Base-by-base conservation (phyloP, 2,329 filamentous ascomycete genomes). In the Verticillium klebahnii region DNA sequence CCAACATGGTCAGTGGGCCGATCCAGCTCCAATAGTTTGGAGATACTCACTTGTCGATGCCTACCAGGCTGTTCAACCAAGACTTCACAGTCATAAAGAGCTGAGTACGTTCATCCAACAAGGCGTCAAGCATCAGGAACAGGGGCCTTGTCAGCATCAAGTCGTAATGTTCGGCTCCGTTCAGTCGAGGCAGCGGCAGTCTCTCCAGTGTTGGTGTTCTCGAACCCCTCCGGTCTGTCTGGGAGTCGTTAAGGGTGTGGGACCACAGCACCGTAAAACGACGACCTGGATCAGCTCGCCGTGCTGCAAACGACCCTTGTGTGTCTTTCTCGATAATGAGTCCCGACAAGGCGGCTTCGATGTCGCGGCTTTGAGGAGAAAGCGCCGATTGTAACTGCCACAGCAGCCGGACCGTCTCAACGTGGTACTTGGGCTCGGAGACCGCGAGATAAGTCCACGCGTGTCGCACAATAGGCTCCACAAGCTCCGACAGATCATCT, bases 361-460 rank as follows among this genome's bases (percentile, higher is more conserved):
- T 88, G 56, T 93, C 86, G 59, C 90, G 87, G 67, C 88, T 88
- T 1, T 83, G 78, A 45, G 82, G 78, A 1, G 89, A 85, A 14
- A 96, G 83, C 1, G 87, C 84, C 29, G 83, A 85, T 68, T 98
- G 93, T 59, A 99, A 78, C 66, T 92, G 87, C 91, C 95, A 96
- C 45, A 99, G 78, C 67, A 88, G 89, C 62, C 91, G 87, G 9
- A 96, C 91, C 19, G 93, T 89, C 77, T 99, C 96, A 36, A 99
- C 93, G 70, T 98, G 95, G 67, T 94, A 96, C 71, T 97, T 97
- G 0, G 93, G 93, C 65, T 89, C 88, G 14, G 88, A 82, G n/a
- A 91, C 89, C 0, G 92, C 91, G 45, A 99, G 77, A 69, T 91
- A 92, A 5, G 79, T 74, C 95, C 95, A 99, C 0, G 94, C 82